A percentile compares a stretch with the other conserved stretches of the same genome.
Evolutionary conservation across 345 rosid genomes (phyloP).

Genomic region (Litchi chinensis): DNA sequence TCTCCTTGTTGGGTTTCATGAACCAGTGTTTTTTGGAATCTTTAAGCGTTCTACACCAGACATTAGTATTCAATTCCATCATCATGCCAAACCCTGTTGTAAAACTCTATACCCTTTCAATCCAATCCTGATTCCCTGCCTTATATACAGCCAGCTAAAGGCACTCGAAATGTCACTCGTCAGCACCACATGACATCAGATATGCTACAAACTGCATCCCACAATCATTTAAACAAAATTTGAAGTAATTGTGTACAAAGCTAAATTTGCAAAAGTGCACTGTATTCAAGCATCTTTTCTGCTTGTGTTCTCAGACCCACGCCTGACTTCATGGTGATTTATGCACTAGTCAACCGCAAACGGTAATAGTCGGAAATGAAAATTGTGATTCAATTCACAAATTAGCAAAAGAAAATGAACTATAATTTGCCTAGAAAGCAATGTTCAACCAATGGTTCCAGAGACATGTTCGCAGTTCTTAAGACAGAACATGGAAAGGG

Average conservation of each 20-base stretch:
- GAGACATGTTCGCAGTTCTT: not conserved
- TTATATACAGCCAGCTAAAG: no score
- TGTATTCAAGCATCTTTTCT: not conserved
- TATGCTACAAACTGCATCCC: not conserved
- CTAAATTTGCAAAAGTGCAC: not conserved
- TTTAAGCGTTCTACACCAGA: no score
- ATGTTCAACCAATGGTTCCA: slow-evolving; percentile 7
- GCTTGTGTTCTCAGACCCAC: not conserved
- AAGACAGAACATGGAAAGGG: not conserved
- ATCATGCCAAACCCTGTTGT: no score
- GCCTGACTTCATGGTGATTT: no score
- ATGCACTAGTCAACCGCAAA: not conserved
- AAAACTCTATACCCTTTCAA: no score
- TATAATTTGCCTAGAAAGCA: not conserved
- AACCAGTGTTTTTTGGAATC: no score
- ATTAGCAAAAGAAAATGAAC: not conserved
- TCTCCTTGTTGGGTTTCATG: no score
- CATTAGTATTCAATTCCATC: no score
- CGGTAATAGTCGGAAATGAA: not conserved
- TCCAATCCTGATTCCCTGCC: no score
- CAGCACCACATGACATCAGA: not conserved
- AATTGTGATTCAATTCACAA: not conserved
- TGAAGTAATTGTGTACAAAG: not conserved
- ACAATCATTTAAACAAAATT: no score
- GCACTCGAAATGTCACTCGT: not conserved